Base-by-base conservation (phyloP, 1,139 yeast species). In the Taphrina flavorubra region DNA sequence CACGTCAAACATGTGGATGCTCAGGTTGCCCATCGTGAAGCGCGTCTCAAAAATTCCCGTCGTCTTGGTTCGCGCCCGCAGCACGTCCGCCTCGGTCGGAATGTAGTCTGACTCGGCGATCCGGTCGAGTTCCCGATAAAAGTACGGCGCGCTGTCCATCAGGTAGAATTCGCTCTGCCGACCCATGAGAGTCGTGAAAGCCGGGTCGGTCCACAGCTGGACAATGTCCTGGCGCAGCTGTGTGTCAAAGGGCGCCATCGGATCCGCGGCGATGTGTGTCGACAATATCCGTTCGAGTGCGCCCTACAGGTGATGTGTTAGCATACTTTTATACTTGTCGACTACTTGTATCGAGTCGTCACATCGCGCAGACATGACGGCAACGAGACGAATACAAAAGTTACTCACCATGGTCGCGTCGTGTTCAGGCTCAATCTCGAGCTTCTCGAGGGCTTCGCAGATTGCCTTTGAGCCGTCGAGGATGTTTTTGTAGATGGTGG, bases 31-130 rank as follows among this genome's bases (percentile, higher is more conserved):
- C 84, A 92, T 86, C 70, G 83, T 82, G 78, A 95, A 92, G 69
- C 83, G 84, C 5, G 96, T 90, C 76, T 94, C 97, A 1, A 96
- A 89, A 61, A 94, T 91, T 0, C 99, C 99, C 0, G 97, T 92
- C 10, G 99, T 94, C 79, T 92, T 94, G 74, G 94, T 90, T 53
- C 99, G 82, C 2, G 98, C 98, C 74, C 86, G 87, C 71, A 94
- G 80, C 69, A 94, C 92, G 78, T 94, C 99, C 70, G 83, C 85
- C 77, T 94, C 92, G 6, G 86, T 80, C 72, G 97, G 92, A 18
- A 83, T 75, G 77, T 92, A 92, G 71, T 81, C 79, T 0, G 86
- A 85, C 69, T 85, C 82, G 1, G 90, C 86, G 77, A 74, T 68
- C 25, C 75, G 72, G 31, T 64, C 71, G 20, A 73, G 69, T n/a